Evolutionary conservation across 2,329 filamentous ascomycete genomes (phyloP).

Genomic region (Botrytis porri): DNA sequence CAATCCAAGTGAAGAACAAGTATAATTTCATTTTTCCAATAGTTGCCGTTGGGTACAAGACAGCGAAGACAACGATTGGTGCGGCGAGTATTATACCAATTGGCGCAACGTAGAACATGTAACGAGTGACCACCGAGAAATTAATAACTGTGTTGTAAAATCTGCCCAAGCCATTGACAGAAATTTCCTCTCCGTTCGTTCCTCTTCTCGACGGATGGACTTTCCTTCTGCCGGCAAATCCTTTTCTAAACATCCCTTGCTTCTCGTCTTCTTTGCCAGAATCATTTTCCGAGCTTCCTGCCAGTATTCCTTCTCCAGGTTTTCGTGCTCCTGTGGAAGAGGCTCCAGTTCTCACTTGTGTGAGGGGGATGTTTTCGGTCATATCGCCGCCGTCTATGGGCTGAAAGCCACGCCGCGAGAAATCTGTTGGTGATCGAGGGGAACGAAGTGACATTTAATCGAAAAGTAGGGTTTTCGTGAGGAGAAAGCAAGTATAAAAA

Average conservation of each 20-base stretch:
- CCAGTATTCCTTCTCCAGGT: slow-evolving; percentile 40
- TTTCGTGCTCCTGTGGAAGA: slow-evolving; percentile 55
- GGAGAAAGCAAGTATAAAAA: background rate
- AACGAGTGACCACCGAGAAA: slow-evolving; percentile 62
- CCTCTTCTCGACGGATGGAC: slow-evolving; percentile 43
- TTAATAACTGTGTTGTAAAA: slow-evolving; percentile 63
- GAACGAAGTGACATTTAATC: slow-evolving; percentile 33
- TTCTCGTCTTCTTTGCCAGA: slow-evolving; percentile 32
- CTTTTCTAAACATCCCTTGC: slow-evolving; percentile 28
- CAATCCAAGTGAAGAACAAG: slow-evolving; percentile 65
- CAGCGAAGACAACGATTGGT: slow-evolving; percentile 52
- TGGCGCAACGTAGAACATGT: slow-evolving; percentile 66
- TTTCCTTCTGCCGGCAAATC: slow-evolving; percentile 47
- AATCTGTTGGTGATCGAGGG: slow-evolving; percentile 30
- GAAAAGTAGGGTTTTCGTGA: background rate
- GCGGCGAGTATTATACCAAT: slow-evolving; percentile 59
- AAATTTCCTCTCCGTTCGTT: slow-evolving; percentile 50
- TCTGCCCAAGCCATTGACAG: slow-evolving; percentile 63
- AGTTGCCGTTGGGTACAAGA: slow-evolving; percentile 30
- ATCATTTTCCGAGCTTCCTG: slow-evolving; percentile 13
- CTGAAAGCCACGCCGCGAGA: slow-evolving; percentile 33
- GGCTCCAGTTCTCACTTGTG: slow-evolving; percentile 53
- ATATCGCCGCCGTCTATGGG: slow-evolving; percentile 30
- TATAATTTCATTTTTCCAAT: slow-evolving; percentile 51
- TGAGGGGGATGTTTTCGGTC: slow-evolving; percentile 51